Evolutionary conservation across 1,284 basidiomycete species (phyloP), one percentile per base, ranked within the genome.

Genomic region (Psilocybe mexicana): DNA sequence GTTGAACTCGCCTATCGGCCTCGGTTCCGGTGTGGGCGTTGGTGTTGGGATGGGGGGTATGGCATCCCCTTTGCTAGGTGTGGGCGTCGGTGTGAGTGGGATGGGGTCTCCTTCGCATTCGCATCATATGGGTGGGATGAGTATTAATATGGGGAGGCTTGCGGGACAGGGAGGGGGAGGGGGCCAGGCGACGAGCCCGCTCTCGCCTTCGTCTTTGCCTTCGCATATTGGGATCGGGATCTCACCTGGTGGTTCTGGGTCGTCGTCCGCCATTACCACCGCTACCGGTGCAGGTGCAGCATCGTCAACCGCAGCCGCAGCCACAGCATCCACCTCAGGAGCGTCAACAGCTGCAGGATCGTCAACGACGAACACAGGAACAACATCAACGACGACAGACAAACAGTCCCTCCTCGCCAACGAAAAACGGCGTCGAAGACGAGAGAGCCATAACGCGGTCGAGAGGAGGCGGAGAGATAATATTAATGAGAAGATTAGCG

Each of bases 401-500:
- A 81, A 83, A 43, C 79, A 80, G 57, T 78, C 79, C 10, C 57
- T 80, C 33, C 71, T 87, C 14, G 87, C 82, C 53, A 85, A 78
- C 63, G 93, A 95, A 74, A 94, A 94, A 71, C 77, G 92, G 10
- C 75, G 91, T 7, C 76, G 90, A 44, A 76, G 93, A 48, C 77
- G 93, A 59, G 93, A 95, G 73, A 90, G 87, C 5, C 94, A 96
- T 71, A 96, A 96, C 68, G 93, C 93, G 2, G 94, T 96, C 62
- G 94, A 96, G 76, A 80, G 94, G 18, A 76, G 94, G 28, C 72
- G 94, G 54, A 74, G 94, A 47, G 94, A 96, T 70, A 95, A 94
- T 71, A 96, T 96, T 72, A 96, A 96, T 73, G 94, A 96, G 76
- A 92, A 92, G 74, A 96, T 96, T 65, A 84, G 85, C 46, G 94